Conservation (phyloP, 1,284 basidiomycete genomes). For the Coniferiporia sulphurascens region DNA sequence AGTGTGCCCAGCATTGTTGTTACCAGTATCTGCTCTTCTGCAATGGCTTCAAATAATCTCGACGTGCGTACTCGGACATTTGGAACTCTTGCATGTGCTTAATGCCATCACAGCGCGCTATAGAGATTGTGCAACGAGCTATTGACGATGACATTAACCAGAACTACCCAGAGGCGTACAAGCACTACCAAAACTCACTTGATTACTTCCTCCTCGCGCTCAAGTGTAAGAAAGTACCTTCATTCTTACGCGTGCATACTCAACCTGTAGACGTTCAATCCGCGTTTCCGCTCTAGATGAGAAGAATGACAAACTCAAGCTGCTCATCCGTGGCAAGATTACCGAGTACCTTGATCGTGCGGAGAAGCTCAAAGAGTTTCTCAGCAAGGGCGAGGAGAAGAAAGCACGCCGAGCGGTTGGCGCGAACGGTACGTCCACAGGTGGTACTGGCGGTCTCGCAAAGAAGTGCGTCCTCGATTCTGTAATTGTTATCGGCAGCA, state of each 20-base stretch:
- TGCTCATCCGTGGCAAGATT: slow-evolving; percentile 86
- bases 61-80: slow-evolving; percentile 15
- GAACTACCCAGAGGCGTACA: slow-evolving; percentile 94
- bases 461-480: slow-evolving; percentile 51
- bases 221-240: slow-evolving; percentile 50
- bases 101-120: slow-evolving; percentile 66
- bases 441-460: slow-evolving; percentile 57
- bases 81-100: not conserved
- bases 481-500: not conserved
- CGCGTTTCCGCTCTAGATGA: slow-evolving; percentile 56
- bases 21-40: not conserved
- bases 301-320: slow-evolving; percentile 92
- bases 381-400: slow-evolving; percentile 64
- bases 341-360: slow-evolving; percentile 91
- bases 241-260: not conserved
- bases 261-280: not conserved
- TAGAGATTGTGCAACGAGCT: slow-evolving; percentile 91
- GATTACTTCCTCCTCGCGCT: slow-evolving; percentile 97
- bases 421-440: slow-evolving; percentile 62
- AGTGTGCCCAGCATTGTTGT: not conserved
- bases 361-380: slow-evolving; percentile 87
- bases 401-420: slow-evolving; percentile 73
- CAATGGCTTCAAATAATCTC: slow-evolving; percentile 20
- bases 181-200: slow-evolving; percentile 89
- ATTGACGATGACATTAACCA: slow-evolving; percentile 94